Evolutionary conservation across 2,329 filamentous ascomycete genomes (phyloP).

Genomic region (Colletotrichum camelliae): DNA sequence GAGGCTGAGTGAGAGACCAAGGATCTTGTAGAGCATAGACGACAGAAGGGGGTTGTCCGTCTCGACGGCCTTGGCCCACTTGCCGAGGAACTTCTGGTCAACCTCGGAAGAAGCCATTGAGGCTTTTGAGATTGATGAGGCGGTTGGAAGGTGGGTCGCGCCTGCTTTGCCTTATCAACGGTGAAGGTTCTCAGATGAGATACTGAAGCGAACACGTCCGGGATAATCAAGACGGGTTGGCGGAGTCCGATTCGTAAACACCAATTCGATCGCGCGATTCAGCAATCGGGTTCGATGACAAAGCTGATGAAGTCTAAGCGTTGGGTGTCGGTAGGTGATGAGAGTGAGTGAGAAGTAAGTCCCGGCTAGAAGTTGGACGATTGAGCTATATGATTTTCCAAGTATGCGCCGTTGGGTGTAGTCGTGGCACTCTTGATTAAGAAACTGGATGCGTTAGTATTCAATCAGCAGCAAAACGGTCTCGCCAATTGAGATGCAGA

Average conservation of each 20-base stretch:
- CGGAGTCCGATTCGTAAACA: not conserved
- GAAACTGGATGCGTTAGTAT: not conserved
- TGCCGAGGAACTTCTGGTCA: slow-evolving; percentile 95
- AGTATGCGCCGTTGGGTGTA: not conserved
- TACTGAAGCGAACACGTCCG: not conserved
- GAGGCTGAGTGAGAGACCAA: slow-evolving; percentile 88
- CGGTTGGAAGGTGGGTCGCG: not conserved
- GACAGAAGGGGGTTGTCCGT: slow-evolving; percentile 80
- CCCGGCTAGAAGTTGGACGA: not conserved
- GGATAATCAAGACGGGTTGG: not conserved
- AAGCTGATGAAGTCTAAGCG: not conserved
- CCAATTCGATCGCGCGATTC: not conserved
- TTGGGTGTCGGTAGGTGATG: not conserved
- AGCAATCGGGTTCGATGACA: not conserved
- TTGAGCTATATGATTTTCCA: not conserved
- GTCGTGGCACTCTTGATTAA: not conserved
- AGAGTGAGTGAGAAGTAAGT: not conserved
- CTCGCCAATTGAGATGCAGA: not conserved
- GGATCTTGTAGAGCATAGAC: slow-evolving; percentile 84
- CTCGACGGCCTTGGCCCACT: slow-evolving; percentile 81
- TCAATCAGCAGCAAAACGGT: not conserved
- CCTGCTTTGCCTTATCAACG: not conserved
- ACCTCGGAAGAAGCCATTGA: slow-evolving; percentile 95
- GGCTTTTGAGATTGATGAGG: not conserved
- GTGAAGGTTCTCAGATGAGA: not conserved